Evolutionary conservation across 495 filamentous ascomycete species (phyloP), one percentile per base, ranked within the genome.

Genomic region (Darksidea phi): DNA sequence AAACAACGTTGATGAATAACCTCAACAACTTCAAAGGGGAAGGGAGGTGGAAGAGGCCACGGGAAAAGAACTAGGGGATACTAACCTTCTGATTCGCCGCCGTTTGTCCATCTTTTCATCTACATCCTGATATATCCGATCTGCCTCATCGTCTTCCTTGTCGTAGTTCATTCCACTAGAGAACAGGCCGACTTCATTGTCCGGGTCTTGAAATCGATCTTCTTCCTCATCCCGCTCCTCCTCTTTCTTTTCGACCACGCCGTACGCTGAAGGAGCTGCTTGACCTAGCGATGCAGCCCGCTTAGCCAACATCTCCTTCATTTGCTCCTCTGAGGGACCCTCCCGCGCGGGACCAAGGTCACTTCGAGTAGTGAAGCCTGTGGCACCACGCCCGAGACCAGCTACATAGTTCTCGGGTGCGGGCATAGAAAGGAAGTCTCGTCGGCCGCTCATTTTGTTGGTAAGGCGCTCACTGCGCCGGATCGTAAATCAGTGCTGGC

Each of bases 341-440:
- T 97, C 94, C 62, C 94, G 86, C 52, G 95, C 95, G 37, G 95
- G 95, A 43, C 94, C 94, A 32, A 99, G 80, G 82, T 99, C 94
- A 43, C 92, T 97, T 32, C 95, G 86, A 12, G 94, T 99, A 5
- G 94, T 97, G 75, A 99, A 99, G 32, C 95, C 94, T 0, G 95
- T 99, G 4, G 94, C 94, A 73, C 94, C 94, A 80, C 94, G 88
- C 75, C 94, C 94, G 60, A 99, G 84, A 81, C 94, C 94, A 43
- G 94, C 94, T 42, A 99, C 95, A 68, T 99, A 99, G 76, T 97
- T 99, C 69, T 96, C 94, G 23, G 94, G 94, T 57, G 94, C 94
- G 28, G 84, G 85, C 74, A 95, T 90, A 73, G 82, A 88, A 34
- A 98, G 78, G 67, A 97, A 99, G 74, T 97, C 92, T 71, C 92